phyloP scores from a whole-genome alignment of 2,329 filamentous ascomycete species.

The Pseudogymnoascus sp. region DNA sequence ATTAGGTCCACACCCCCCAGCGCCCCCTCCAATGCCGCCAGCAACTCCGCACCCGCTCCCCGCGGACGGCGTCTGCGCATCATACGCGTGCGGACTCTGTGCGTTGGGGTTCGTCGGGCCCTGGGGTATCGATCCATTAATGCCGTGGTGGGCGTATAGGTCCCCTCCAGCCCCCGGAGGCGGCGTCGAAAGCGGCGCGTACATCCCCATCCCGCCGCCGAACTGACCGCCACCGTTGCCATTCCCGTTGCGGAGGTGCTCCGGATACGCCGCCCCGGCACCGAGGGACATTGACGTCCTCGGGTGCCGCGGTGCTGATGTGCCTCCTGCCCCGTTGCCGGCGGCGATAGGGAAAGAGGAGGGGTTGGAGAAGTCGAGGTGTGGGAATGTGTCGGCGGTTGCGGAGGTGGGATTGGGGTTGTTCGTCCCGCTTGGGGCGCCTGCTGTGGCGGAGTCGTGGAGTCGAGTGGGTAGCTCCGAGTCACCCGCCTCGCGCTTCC shows the following conservation, averaged over 20 bases:
- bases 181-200: not conserved
- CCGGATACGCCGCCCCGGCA: not conserved
- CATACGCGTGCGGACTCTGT: no score
- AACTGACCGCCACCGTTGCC: not conserved
- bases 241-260: not conserved
- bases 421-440: not conserved
- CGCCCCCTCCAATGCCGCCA: constrained; percentile 44
- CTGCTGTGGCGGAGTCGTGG: no score
- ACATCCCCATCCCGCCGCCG: not conserved
- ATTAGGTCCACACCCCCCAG: constrained; percentile 28
- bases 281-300: not conserved
- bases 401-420: not conserved
- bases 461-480: not conserved
- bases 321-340: no score
- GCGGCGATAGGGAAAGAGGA: not conserved
- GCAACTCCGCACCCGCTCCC: not conserved
- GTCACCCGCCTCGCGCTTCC: not conserved
- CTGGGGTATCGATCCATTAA: no score
- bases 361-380: not conserved
- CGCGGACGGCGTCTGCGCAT: not conserved
- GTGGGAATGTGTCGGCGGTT: not conserved
- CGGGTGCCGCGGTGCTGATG: not conserved
- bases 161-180: not conserved
- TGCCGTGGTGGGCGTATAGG: no score
- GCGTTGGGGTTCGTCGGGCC: no score